phyloP scores from a whole-genome alignment of 176 grass and related monocot species.

The Lolium multiflorum region DNA sequence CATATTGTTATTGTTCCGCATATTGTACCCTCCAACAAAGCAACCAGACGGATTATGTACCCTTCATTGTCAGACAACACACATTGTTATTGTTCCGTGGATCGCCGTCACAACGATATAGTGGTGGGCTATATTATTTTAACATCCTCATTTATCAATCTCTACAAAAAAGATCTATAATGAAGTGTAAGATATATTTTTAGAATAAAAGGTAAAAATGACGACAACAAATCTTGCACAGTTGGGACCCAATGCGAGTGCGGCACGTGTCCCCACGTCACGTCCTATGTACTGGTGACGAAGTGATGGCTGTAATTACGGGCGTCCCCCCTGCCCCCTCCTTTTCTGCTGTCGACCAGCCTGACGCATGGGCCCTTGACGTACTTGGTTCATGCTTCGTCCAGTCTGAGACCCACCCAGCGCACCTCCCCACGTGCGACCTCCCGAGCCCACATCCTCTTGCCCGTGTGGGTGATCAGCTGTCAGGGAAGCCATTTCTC shows the following conservation, averaged over 20 bases:
- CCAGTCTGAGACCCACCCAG: background rate
- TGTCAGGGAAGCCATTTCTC: slow-evolving; percentile 7
- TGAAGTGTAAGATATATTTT: too few relatives aligned
- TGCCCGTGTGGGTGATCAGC: slow-evolving; percentile 16
- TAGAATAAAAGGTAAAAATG: too few relatives aligned
- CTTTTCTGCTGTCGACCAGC: background rate
- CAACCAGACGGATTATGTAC: too few relatives aligned
- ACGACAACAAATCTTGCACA: too few relatives aligned
- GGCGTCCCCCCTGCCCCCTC: slow-evolving; percentile 10
- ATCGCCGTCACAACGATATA: too few relatives aligned
- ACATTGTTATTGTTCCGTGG: too few relatives aligned
- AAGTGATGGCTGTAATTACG: slow-evolving; percentile 67
- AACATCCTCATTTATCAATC: too few relatives aligned
- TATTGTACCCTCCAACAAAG: too few relatives aligned
- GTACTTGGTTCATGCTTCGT: background rate
- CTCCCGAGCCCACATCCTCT: background rate
- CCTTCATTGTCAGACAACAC: too few relatives aligned
- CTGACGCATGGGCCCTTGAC: slow-evolving; percentile 15
- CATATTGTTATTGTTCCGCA: too few relatives aligned
- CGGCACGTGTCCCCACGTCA: slow-evolving; percentile 54
- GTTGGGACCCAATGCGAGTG: background rate
- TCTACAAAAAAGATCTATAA: too few relatives aligned
- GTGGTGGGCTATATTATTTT: too few relatives aligned
- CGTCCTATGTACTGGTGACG: slow-evolving; percentile 33
- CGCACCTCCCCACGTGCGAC: slow-evolving; percentile 52